Evolutionary conservation across 2,329 filamentous ascomycete genomes (phyloP), one percentile per base, ranked within the genome.

Genomic region (Coleophoma cylindrospora): DNA sequence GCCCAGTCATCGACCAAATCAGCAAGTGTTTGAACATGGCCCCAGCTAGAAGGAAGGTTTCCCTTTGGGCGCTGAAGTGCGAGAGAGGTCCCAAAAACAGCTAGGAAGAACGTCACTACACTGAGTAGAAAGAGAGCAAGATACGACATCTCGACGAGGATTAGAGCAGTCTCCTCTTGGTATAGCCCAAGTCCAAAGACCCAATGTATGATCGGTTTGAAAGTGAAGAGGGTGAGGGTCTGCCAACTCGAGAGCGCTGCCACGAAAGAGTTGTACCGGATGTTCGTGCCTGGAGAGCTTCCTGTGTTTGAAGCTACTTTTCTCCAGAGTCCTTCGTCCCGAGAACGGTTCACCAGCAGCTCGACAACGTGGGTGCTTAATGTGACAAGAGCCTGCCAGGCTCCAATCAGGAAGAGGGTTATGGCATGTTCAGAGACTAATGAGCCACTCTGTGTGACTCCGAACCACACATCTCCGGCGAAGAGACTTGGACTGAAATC

Each of bases 11-110:
- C 64, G 36, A 67, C 55, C 32, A 67, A 50, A 53, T 66, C 60
- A 33, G 57, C 61, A 36, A 67, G 59, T 9, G 64, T 67, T 45
- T 64, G 63, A n/a, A 67, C 51, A 50, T 67, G 64, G 2, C 64
- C 64, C 43, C 57, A 66, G 9, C 62, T 54, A 5, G 61, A 57
- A 7, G 64, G 64, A 10, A 64, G 53, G 15, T 51, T 49, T 10
- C 64, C 64, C 9, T 49, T 41, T 10, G 59, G 58, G 27, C 27
- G 27, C 27, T 27, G 27, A 27, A 27, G 27, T 27, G 27, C 27
- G 3, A 27, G 27, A 27, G 27, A 27, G 3, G 27, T 27, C 27
- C 27, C 27, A 27, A 27, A 27, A 10, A 3, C 27, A 3, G 27
- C 27, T 27, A 27, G 27, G 27, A 27, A 27, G 27, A 27, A 10